Evolutionary conservation across 106 monocot genomes (phyloP).

Genomic region (Agapanthus africanus): DNA sequence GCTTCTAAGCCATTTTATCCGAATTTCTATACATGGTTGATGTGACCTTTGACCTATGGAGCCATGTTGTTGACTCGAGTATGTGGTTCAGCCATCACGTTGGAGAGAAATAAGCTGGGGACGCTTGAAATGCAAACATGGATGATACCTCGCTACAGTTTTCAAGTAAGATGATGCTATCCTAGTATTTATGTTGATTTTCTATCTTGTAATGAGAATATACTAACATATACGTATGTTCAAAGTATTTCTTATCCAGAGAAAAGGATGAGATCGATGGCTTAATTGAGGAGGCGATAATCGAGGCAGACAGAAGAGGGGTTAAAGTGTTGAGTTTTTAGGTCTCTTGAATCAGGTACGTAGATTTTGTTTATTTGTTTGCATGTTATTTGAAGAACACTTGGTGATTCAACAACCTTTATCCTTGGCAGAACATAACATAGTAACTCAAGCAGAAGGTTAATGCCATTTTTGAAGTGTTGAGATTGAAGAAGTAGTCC

Average conservation of each 20-base stretch:
- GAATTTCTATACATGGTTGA: constrained; percentile 16
- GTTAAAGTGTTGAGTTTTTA: constrained; percentile 45
- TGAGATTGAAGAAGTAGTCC: neutral
- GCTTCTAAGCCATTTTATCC: constrained; percentile 48
- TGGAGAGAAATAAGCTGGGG: constrained; percentile 45
- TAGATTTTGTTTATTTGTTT: neutral
- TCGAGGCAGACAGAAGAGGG: constrained; percentile 49
- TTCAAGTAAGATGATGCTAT: constrained; percentile 33
- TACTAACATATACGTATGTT: neutral
- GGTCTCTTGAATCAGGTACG: constrained; percentile 68
- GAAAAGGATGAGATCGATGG: constrained; percentile 24
- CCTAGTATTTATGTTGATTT: no score
- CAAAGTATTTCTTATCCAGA: constrained; percentile 11
- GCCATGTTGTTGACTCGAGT: constrained; percentile 22
- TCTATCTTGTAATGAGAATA: neutral
- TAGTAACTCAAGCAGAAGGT: no score
- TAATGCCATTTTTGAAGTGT: neutral
- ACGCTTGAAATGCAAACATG: constrained; percentile 46
- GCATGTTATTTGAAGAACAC: neutral
- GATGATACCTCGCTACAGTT: constrained; percentile 49
- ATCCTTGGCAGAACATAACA: no score
- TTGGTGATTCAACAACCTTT: neutral
- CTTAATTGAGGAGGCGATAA: constrained; percentile 40
- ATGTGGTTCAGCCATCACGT: constrained; percentile 21
- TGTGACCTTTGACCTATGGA: constrained; percentile 30